Evolutionary conservation across 2,329 filamentous ascomycete species (phyloP).

Genomic region (Mycocentrospora acerina): DNA sequence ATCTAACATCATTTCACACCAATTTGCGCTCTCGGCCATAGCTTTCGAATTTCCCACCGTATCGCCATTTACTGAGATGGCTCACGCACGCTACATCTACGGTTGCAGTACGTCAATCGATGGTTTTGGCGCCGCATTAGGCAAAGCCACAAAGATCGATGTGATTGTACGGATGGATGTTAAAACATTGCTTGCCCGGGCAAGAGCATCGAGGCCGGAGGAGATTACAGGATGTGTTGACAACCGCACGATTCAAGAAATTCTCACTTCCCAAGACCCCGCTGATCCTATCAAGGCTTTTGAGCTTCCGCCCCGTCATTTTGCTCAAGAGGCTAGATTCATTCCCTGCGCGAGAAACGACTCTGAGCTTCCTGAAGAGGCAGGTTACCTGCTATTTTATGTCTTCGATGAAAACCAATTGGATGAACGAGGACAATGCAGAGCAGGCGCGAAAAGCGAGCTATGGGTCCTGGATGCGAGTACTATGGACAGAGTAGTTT

Average conservation of each 20-base stretch:
- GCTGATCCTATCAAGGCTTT: slow-evolving; percentile 64
- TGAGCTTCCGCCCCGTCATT: slow-evolving; percentile 61
- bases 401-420: slow-evolving; percentile 70
- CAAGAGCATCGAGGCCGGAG: slow-evolving; percentile 48
- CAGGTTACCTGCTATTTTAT: slow-evolving; percentile 68
- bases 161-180: slow-evolving; percentile 64
- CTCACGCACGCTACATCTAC: slow-evolving; percentile 61
- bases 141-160: slow-evolving; percentile 67
- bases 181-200: slow-evolving; percentile 54
- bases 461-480: slow-evolving; percentile 69
- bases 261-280: slow-evolving; percentile 46
- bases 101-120: slow-evolving; percentile 63
- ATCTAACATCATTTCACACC: slow-evolving; percentile 54
- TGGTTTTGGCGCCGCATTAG: slow-evolving; percentile 61
- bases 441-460: slow-evolving; percentile 52
- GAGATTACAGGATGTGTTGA: slow-evolving; percentile 65
- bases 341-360: slow-evolving; percentile 46
- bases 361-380: slow-evolving; percentile 54
- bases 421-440: slow-evolving; percentile 51
- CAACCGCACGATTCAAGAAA: slow-evolving; percentile 53
- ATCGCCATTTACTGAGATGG: slow-evolving; percentile 58
- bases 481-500: slow-evolving; percentile 62
- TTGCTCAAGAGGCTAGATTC: slow-evolving; percentile 68
- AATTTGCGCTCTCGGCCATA: slow-evolving; percentile 66
- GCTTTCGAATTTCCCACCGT: slow-evolving; percentile 70